Conservation (phyloP, 2,329 filamentous ascomycete genomes). For the Fusarium euwallaceae region DNA sequence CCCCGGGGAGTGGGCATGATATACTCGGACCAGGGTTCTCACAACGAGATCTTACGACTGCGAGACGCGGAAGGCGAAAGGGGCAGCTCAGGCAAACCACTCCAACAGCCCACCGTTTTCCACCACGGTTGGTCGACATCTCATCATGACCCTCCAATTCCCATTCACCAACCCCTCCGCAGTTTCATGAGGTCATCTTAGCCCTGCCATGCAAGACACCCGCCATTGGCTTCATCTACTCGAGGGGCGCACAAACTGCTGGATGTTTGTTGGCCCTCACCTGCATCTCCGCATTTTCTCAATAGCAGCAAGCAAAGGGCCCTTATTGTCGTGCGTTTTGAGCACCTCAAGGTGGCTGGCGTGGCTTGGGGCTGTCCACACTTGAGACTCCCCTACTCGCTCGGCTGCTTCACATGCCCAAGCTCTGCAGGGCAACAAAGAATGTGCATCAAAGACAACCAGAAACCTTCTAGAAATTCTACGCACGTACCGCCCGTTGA, state of each 20-base stretch:
- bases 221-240: background rate
- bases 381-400: background rate
- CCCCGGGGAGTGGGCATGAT: slow-evolving; percentile 26
- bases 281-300: slow-evolving; percentile 13
- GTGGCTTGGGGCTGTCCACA: slow-evolving; percentile 31
- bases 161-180: slow-evolving; percentile 6
- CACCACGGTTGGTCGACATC: slow-evolving; percentile 12
- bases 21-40: slow-evolving; percentile 13
- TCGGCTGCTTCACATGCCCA: slow-evolving; percentile 1
- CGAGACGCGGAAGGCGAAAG: slow-evolving; percentile 16
- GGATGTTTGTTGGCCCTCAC: slow-evolving; percentile 21
- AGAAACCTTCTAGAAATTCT: slow-evolving; percentile 38
- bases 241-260: slow-evolving; percentile 5
- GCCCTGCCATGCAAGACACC: background rate
- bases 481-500: slow-evolving; percentile 29
- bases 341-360: slow-evolving; percentile 9
- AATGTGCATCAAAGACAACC: slow-evolving; percentile 1
- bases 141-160: slow-evolving; percentile 8
- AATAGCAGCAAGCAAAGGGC: slow-evolving; percentile 18
- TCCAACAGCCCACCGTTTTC: slow-evolving; percentile 24
- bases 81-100: slow-evolving; percentile 27
- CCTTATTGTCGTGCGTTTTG: slow-evolving; percentile 26
- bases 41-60: slow-evolving; percentile 38
- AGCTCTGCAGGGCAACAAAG: slow-evolving; percentile 12
- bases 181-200: slow-evolving; percentile 5